Base-by-base conservation (phyloP, 352 stramenopile species). In the Globisporangium paroecandrum region DNA sequence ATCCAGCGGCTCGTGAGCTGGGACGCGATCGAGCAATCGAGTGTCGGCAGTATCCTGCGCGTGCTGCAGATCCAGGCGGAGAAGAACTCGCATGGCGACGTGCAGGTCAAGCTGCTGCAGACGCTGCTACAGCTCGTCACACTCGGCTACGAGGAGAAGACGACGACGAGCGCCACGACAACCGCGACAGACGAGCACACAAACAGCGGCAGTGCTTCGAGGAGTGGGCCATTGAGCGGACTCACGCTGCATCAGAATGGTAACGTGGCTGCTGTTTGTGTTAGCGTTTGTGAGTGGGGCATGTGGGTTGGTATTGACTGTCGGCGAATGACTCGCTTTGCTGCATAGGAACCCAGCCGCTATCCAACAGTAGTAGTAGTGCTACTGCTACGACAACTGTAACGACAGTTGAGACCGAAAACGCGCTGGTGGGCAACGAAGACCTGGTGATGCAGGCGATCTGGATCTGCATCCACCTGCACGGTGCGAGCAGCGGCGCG, bases 21-120 rank as follows among this genome's bases (percentile, higher is more conserved):
- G 79, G 93, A 99, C 83, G 97, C 95, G 41, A 98, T 99, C 58
- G 90, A 94, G 69, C 87, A 92, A 27, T 91, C 93, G 12, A 98
- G 98, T 78, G 91, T 97, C 43, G 89, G 93, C 51, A 97, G 97
- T 69, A 97, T 99, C 74, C 74, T 98, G 64, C 92, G 96, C 60
- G 96, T 99, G 49, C 84, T 99, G 65, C 89, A 97, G 70, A 98
- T 99, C 76, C 96, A 99, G 80, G 94, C 95, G 60, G 87, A 96
- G 78, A 94, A 94, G 75, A 95, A 90, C 53, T 70, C 75, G 5
- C 76, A 90, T 57, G 78, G 80, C 4, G 90, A 97, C 56, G 89
- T 97, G 27, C 84, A 97, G 67, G 79, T 95, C 54, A 97, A 97
- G 76, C 51, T 96, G 62, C 71, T 97, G 57, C 90, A 97, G 77